Conservation (phyloP, 2,329 filamentous ascomycete species). For the Macrophomina tecta region DNA sequence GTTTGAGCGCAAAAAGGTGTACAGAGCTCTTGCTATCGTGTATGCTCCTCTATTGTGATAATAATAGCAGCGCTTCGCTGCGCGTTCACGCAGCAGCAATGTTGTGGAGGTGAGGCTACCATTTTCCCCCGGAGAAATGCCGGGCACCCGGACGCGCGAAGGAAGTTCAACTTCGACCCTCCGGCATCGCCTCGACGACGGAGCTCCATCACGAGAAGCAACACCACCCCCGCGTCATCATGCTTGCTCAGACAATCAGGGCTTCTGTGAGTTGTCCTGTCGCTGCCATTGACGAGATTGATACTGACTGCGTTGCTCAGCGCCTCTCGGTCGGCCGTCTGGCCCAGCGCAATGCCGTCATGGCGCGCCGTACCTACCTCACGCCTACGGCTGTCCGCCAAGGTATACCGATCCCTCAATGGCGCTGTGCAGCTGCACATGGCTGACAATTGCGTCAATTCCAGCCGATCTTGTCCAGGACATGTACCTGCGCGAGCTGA, state of each 20-base stretch:
- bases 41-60: background rate
- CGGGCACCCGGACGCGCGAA: slow-evolving; percentile 19
- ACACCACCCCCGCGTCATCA: slow-evolving; percentile 46
- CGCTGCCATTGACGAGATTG: background rate
- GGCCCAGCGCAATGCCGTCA: slow-evolving; percentile 62
- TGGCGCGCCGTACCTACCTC: slow-evolving; percentile 68
- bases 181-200: slow-evolving; percentile 31
- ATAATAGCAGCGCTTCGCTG: background rate
- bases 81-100: background rate
- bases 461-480: slow-evolving; percentile 97
- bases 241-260: slow-evolving; percentile 68
- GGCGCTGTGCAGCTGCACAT: slow-evolving; percentile 29
- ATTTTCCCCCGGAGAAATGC: background rate
- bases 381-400: slow-evolving; percentile 65
- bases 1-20: background rate
- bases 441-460: slow-evolving; percentile 27
- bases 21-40: background rate
- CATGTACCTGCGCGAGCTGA: slow-evolving; percentile 94
- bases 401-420: slow-evolving; percentile 54
- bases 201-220: slow-evolving; percentile 28
- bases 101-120: background rate
- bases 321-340: slow-evolving; percentile 67
- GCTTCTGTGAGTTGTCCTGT: slow-evolving; percentile 57
- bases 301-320: slow-evolving; percentile 45
- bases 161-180: slow-evolving; percentile 27